phyloP scores from a whole-genome alignment of 805 yeast species.

The Hanseniaspora meyeri region DNA sequence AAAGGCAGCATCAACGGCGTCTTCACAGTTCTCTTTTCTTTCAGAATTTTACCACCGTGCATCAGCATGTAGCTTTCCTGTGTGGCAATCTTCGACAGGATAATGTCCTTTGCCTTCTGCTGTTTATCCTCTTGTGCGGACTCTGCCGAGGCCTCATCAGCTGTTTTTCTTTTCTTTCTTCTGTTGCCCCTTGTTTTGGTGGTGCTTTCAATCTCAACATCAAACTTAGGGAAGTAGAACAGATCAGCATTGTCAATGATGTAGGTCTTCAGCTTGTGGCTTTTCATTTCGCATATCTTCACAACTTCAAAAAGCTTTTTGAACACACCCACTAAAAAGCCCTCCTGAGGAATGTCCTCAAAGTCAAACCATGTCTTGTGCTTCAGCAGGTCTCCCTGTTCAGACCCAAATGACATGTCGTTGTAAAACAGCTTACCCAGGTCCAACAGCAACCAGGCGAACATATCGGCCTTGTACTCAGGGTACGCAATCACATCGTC shows the following conservation, averaged over 20 bases:
- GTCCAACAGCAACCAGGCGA: slow-evolving; percentile 12
- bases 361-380: slow-evolving; percentile 10
- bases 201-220: slow-evolving; percentile 12
- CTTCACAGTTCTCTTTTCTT: background rate
- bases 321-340: slow-evolving; percentile 16
- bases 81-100: background rate
- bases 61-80: slow-evolving; percentile 12
- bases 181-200: slow-evolving; percentile 2
- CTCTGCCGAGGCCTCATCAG: background rate
- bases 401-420: slow-evolving; percentile 1
- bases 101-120: background rate
- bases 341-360: background rate
- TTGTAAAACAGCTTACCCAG: slow-evolving; percentile 9
- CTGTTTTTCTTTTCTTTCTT: slow-evolving; percentile 2
- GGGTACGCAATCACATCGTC: slow-evolving; percentile 12
- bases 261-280: slow-evolving; percentile 23
- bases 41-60: slow-evolving; percentile 14
- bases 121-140: background rate
- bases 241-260: slow-evolving; percentile 21
- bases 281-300: slow-evolving; percentile 24
- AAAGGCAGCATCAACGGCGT: slow-evolving; percentile 10
- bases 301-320: slow-evolving; percentile 21
- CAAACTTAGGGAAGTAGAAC: slow-evolving; percentile 22
- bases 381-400: slow-evolving; percentile 2
- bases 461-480: slow-evolving; percentile 6